Evolutionary conservation across 2,329 filamentous ascomycete genomes (phyloP), one percentile per base, ranked within the genome.

Genomic region (Westerdykella sp.): DNA sequence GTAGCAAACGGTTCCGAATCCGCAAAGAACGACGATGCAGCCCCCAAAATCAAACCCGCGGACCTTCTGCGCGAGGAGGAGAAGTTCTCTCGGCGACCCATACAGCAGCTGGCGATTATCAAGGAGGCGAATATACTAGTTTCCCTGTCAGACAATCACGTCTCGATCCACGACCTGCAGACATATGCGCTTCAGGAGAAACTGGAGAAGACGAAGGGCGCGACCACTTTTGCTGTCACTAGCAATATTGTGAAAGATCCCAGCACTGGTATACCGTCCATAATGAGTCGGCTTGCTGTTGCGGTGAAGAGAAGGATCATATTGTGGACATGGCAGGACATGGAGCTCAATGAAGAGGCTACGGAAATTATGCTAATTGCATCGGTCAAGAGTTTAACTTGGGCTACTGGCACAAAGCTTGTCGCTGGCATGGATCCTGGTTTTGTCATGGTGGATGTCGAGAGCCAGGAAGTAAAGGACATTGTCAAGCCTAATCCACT

Each of bases 281-380:
- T 98, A 43, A 90, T 97, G 51, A 95, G 88, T 43, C 78, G 89
- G 31, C 73, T 98, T 40, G 93, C 89, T 6, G 91, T 98, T 10
- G 89, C 89, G 4, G 87, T 96, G 28, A 97, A 97, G 75, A 77
- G 93, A 59, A 86, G 87, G 57, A 75, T 98, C 41, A 67, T 97
- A 47, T 70, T 96, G 43, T 98, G 93, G 90, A 87, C 84, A 59
- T 98, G 94, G 93, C 85, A 93, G 57, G 90, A 95, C 64, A 93
- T 89, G 73, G 93, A 97, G 70, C 75, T 96, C 34, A 78, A 78
- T 38, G 74, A 79, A 3, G 81, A 93, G 28, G 80, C 84, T 0
- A 73, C 74, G 22, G 93, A 97, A 69, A 79, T 96, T 31, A 79
- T 81, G 1, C 75, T 97, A 36, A 75, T 87, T 28, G 91, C 91